Percentiles rank a stretch among this genome's conserved stretches.
Evolutionary conservation across 2,329 filamentous ascomycete species (phyloP).

Genomic region (Sphaerulina musiva): DNA sequence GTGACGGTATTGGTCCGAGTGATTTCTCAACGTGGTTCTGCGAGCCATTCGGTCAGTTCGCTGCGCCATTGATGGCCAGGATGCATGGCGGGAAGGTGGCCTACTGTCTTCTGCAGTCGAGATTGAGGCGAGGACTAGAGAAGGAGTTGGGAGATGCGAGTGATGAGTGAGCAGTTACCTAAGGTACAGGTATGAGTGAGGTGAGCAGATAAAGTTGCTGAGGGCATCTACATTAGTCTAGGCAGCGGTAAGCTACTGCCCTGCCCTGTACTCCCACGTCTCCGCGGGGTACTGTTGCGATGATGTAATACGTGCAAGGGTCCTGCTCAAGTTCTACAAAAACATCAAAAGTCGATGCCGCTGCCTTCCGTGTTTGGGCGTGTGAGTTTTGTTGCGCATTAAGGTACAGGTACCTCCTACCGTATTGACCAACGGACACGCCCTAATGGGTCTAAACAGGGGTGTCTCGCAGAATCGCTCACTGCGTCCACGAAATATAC

Average conservation of each 20-base stretch:
- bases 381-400: background rate
- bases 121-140: background rate
- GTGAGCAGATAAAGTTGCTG: background rate
- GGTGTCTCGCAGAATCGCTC: background rate
- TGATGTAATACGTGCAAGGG: no score
- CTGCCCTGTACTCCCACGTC: no score
- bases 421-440: background rate
- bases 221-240: background rate
- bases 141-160: background rate
- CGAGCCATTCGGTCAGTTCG: background rate
- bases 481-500: no score
- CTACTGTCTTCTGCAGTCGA: background rate
- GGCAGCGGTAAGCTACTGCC: background rate
- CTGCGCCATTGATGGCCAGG: background rate
- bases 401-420: no score
- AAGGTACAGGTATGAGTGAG: background rate
- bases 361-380: background rate
- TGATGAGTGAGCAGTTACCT: background rate
- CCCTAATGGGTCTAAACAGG: background rate
- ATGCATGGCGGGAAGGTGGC: background rate
- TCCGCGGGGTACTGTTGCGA: no score
- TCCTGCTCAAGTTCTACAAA: no score
- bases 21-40: background rate
- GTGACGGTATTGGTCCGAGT: conserved; percentile 10
- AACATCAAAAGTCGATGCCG: no score